Evolutionary conservation across 495 filamentous ascomycete species (phyloP).

Genomic region (Talaromyces ruber): DNA sequence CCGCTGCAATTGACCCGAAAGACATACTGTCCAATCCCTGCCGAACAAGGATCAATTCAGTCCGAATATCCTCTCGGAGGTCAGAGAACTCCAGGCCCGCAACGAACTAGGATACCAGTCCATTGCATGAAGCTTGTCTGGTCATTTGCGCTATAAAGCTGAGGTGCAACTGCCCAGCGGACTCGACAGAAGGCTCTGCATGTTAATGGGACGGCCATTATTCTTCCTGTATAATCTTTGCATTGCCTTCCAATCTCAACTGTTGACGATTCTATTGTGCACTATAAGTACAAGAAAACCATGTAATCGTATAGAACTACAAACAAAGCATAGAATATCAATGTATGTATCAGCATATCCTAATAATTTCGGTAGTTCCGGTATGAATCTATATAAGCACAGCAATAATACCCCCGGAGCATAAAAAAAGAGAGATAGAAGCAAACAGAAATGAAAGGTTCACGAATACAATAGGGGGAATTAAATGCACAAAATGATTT

Average conservation of each 20-base stretch:
- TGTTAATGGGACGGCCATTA: too few species aligned
- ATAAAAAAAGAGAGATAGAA: constrained; percentile 10
- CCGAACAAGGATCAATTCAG: neutral
- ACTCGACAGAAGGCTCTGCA: too few species aligned
- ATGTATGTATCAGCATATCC: neutral
- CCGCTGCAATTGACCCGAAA: too few species aligned
- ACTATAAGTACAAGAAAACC: neutral
- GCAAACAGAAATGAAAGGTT: neutral
- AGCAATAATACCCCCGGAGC: constrained; percentile 27
- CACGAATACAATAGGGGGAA: constrained; percentile 6
- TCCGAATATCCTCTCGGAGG: neutral
- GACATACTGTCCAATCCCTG: too few species aligned
- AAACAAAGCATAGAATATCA: neutral
- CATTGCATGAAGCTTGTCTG: neutral
- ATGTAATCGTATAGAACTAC: neutral
- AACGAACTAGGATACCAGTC: neutral
- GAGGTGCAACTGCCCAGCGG: neutral
- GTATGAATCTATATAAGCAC: constrained; percentile 5
- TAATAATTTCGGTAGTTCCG: neutral
- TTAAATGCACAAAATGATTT: constrained; percentile 6
- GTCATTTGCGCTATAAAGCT: neutral
- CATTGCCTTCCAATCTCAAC: neutral
- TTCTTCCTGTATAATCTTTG: too few species aligned
- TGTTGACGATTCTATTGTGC: too few species aligned
- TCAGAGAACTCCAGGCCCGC: neutral